Evolutionary conservation across 805 yeast species (phyloP).

Genomic region (Candida caryicola): DNA sequence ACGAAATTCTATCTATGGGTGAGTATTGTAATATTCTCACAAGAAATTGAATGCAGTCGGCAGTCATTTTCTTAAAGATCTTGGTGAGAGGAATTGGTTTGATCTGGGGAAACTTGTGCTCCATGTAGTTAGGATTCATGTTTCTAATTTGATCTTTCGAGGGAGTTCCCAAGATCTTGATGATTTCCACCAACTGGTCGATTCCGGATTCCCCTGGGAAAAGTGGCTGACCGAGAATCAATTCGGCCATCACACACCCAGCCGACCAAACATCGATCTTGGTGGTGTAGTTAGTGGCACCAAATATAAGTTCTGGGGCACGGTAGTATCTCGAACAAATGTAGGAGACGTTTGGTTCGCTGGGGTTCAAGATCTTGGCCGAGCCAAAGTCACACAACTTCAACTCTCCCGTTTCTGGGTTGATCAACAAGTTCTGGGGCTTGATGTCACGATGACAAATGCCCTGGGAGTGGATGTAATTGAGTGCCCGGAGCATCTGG

Average conservation of each 20-base stretch:
- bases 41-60: conserved; percentile 55
- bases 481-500: conserved; percentile 71
- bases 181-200: conserved; percentile 94
- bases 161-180: conserved; percentile 94
- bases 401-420: conserved; percentile 79
- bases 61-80: conserved; percentile 58
- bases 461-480: conserved; percentile 73
- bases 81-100: conserved; percentile 72
- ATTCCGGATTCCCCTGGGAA: conserved; percentile 98
- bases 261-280: conserved; percentile 97
- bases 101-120: conserved; percentile 89
- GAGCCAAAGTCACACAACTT: conserved; percentile 96
- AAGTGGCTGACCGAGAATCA: conserved; percentile 90
- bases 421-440: conserved; percentile 84
- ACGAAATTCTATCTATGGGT: conserved; percentile 61
- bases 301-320: conserved; percentile 97
- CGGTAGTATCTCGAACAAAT: conserved; percentile 95
- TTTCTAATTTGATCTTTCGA: conserved; percentile 84
- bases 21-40: conserved; percentile 61
- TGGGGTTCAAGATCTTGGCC: conserved; percentile 85
- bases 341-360: conserved; percentile 92
- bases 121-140: conserved; percentile 97
- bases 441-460: conserved; percentile 93
- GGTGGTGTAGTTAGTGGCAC: conserved; percentile 94
- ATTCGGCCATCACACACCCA: conserved; percentile 97